Evolutionary conservation across 192 early-diverging fungal species (phyloP), one percentile per base, ranked within the genome.

Genomic region (Podila clonocystis): DNA sequence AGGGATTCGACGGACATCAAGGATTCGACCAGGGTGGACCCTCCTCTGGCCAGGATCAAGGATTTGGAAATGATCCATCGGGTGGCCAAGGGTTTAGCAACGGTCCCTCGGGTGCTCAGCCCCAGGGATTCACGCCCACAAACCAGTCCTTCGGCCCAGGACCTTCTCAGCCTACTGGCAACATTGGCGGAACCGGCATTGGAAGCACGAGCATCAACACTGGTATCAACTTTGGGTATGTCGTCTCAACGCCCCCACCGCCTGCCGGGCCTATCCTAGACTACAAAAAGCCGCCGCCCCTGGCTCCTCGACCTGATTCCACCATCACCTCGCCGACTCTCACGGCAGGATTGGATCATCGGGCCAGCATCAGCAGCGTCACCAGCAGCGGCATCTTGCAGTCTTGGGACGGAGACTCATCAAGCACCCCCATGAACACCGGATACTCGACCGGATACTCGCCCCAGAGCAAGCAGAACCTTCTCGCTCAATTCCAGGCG

Each of bases 391-490:
- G 67, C 24, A 24, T 33, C 29, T 55, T 28, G 62, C 24, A 20
- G 8, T 36, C 38, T n/a, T 24, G 60, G 41, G 68, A 24, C 9
- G 57, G 9, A 5, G 24, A 31, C 5, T 29, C 63, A 13, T 4
- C 61, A 26, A 34, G 59, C 4, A 19, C 15, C 22, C 7, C 57
- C n/a, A 9, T 24, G 11, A 67, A 48, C 72, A 73, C 34, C 57
- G n/a, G n/a, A n/a, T n/a, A n/a, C n/a, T n/a, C n/a, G n/a, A 65
- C 30, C 24, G 72, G 64, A 49, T 73, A 73, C 48, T 73, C 72
- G 20, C 73, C 73, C 41, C 52, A n/a, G 12, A 62, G 22, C 20
- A 67, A 55, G 30, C 73, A 74, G 41, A 11, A 65, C 24, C 48
- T 67, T 5, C 58, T 67, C 24, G 5, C 61, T 26, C 73, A 67